Evolutionary conservation across 805 yeast genomes (phyloP), one percentile per base, ranked within the genome.

Genomic region (Saccharomycopsis sp.): DNA sequence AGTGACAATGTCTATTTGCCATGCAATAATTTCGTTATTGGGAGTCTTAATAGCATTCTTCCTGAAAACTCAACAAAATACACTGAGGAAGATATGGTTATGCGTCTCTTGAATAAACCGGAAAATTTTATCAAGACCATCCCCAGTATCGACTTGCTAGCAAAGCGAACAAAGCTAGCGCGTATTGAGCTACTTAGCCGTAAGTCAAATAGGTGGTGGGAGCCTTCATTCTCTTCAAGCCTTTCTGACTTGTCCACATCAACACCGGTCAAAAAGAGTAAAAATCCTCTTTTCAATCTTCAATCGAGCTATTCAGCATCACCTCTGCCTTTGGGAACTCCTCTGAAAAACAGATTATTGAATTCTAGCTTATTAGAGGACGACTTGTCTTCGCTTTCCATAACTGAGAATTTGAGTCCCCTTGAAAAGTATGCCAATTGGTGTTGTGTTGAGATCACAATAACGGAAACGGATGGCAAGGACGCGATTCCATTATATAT

Each of bases 91-190:
- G 48, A 44, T n/a, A 44, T 44, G 21, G 21, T 44, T 18, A 44
- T 16, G 7, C 18, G 48, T 16, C 48, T 44, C 16, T 44, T 44
- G 16, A 44, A 44, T 20, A 44, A 44, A 44, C 48, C 48, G 9
- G 48, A 44, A 12, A 44, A 44, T 44, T 44, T 44, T 44, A 44
- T 44, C 48, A 44, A 44, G 48, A 44, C 48, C 7, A 44, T 44
- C 4, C 48, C 48, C 48, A 44, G 48, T 44, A 44, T 44, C 21
- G 48, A 44, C 16, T 44, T 44, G 16, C 21, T 44, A 4, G 4
- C 21, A 5, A 44, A 44, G 16, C 4, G 48, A 16, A 44, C 48
- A 12, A 44, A 44, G 16, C 12, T 44, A 12, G 48, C 48, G 7
- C 18, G 48, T 16, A 16, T 44, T 16, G 48, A 44, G 21, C 12